phyloP scores from a whole-genome alignment of 257 asterid species.

The Primulina eburnea region DNA sequence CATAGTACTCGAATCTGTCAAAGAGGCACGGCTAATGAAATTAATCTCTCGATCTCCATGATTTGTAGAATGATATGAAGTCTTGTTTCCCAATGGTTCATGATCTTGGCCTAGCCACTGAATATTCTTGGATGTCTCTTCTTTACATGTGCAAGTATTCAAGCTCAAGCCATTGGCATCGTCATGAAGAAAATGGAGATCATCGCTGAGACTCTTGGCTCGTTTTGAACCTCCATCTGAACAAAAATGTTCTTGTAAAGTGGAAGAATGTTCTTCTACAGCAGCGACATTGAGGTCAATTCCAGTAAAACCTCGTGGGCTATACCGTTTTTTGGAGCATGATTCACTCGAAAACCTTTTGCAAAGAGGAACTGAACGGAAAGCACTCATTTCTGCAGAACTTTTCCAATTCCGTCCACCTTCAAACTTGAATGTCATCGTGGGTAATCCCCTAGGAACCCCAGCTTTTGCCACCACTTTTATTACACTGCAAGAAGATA shows the following conservation, averaged over 20 bases:
- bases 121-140: conserved; percentile 16
- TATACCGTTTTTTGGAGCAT: conserved; percentile 9
- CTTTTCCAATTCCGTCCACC: conserved; percentile 54
- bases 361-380: conserved; percentile 33
- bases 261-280: conserved; percentile 32
- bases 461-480: conserved; percentile 53
- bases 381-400: conserved; percentile 51
- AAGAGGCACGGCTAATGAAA: conserved; percentile 23
- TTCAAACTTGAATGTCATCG: conserved; percentile 41
- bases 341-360: conserved; percentile 17
- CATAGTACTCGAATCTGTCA: conserved; percentile 29
- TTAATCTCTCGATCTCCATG: conserved; percentile 23
- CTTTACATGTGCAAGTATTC: conserved; percentile 26
- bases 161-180: conserved; percentile 40
- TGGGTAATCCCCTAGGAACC: conserved; percentile 35
- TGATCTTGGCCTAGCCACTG: conserved; percentile 22
- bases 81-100: conserved; percentile 23
- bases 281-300: conserved; percentile 59
- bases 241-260: conserved; percentile 27
- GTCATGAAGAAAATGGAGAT: conserved; percentile 45
- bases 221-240: conserved; percentile 24
- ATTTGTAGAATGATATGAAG: conserved; percentile 20
- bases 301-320: conserved; percentile 27
- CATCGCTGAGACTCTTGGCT: conserved; percentile 36
- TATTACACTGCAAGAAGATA: conserved; percentile 36